These are phyloP conservation scores for Salvia rosmarinus DNA, from an alignment of 257 asterid species.

Conservation along the genomic window DNA sequence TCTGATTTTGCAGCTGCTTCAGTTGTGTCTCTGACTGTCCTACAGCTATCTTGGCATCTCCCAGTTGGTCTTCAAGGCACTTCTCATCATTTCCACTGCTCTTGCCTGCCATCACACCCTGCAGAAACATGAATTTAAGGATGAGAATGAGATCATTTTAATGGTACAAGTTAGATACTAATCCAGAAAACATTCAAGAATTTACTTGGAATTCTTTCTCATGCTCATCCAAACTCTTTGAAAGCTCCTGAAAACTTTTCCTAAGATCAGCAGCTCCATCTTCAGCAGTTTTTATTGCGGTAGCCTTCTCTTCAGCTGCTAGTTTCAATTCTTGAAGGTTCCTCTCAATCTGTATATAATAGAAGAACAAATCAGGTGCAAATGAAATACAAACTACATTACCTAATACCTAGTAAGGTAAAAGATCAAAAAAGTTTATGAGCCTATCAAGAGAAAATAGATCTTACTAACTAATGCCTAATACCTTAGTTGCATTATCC, in stretches of 20 bases:
- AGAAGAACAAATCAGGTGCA: constrained; percentile 27
- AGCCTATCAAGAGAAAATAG: neutral
- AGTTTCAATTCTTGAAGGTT: constrained; percentile 75
- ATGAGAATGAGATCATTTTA: constrained; percentile 20
- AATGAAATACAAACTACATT: constrained; percentile 20
- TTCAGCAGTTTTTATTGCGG: constrained; percentile 72
- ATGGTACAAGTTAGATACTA: neutral
- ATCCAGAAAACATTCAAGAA: constrained; percentile 14
- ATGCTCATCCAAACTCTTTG: constrained; percentile 77
- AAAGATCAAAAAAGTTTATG: constrained; percentile 5
- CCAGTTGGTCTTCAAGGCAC: constrained; percentile 97
- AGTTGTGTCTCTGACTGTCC: constrained; percentile 89
- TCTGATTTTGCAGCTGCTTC: constrained; percentile 90
- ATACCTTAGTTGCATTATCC: constrained; percentile 68
- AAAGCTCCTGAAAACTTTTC: constrained; percentile 65
- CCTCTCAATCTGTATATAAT: constrained; percentile 59
- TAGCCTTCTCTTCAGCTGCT: constrained; percentile 73
- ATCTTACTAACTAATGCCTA: constrained; percentile 10
- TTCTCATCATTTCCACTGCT: constrained; percentile 95
- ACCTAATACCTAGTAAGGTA: neutral
- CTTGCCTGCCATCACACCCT: constrained; percentile 98
- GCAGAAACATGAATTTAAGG: constrained; percentile 23
- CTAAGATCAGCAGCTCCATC: constrained; percentile 83
- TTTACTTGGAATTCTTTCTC: constrained; percentile 93
- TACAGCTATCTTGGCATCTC: constrained; percentile 88